Evolutionary conservation across 1,284 basidiomycete genomes (phyloP).

Genomic region (Mycena sp.): DNA sequence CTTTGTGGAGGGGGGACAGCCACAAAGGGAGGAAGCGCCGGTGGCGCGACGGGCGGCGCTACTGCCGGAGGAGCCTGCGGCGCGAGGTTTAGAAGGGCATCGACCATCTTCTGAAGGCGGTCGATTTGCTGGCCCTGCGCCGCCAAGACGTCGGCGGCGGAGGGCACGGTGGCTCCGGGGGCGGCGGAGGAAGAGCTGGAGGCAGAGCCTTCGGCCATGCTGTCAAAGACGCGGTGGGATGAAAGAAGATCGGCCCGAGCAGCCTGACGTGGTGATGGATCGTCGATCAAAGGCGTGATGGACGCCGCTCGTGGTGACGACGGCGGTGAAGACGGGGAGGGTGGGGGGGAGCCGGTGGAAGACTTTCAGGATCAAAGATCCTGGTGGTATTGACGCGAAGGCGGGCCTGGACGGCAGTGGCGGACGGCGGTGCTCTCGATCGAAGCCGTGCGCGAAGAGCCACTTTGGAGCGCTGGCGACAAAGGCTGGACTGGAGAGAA

Average conservation of each 20-base stretch:
- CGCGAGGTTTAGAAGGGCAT: neutral
- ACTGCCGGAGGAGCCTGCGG: neutral
- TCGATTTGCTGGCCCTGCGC: neutral
- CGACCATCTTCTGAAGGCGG: conserved; percentile 5
- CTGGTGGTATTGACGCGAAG: neutral
- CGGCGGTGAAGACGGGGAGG: conserved; percentile 4
- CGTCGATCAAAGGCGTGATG: conserved; percentile 9
- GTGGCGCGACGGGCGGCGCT: conserved; percentile 14
- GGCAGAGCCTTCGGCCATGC: neutral
- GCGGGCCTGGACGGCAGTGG: neutral
- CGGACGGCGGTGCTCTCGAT: neutral
- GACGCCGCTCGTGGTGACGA: neutral
- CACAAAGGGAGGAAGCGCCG: conserved; percentile 5
- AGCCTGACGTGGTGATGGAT: conserved; percentile 5
- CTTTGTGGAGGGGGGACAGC: conserved; percentile 15
- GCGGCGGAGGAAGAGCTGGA: too few species aligned
- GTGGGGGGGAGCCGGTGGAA: neutral
- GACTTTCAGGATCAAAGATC: conserved; percentile 4
- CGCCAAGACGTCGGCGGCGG: neutral
- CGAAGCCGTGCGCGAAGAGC: neutral
- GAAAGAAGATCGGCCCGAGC: conserved; percentile 1
- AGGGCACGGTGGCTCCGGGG: neutral
- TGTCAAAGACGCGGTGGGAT: neutral
- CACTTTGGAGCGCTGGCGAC: conserved; percentile 1
- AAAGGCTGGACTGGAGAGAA: conserved; percentile 8